phyloP scores from a whole-genome alignment of 768 basidiomycete species.

The Rhizopogon roseolus region DNA sequence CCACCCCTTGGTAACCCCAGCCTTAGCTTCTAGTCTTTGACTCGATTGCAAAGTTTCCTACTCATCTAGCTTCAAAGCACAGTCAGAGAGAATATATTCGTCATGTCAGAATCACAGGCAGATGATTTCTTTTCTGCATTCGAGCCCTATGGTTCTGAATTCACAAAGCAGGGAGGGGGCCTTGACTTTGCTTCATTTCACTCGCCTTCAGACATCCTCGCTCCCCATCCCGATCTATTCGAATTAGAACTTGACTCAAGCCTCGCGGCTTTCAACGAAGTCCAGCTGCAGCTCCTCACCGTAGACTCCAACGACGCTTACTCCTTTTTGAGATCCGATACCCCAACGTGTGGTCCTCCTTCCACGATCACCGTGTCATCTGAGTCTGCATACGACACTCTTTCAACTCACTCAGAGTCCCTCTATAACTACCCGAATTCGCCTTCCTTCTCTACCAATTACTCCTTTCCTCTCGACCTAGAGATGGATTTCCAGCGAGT shows the following conservation, averaged over 20 bases:
- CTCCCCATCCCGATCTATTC: conserved; percentile 78
- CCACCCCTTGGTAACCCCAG: conserved; percentile 4
- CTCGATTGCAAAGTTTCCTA: conserved; percentile 1
- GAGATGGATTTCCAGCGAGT: conserved; percentile 71
- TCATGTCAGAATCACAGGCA: conserved; percentile 27
- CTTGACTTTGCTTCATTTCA: conserved; percentile 69
- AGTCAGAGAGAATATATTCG: conserved; percentile 8
- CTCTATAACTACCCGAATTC: conserved; percentile 62
- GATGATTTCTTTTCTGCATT: conserved; percentile 28
- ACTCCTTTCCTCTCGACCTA: conserved; percentile 59
- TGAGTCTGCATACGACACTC: conserved; percentile 69
- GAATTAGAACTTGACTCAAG: conserved; percentile 75
- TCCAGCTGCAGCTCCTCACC: conserved; percentile 56
- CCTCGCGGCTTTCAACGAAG: conserved; percentile 63
- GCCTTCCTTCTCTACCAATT: conserved; percentile 43
- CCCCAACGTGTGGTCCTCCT: conserved; percentile 63
- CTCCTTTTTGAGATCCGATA: conserved; percentile 57
- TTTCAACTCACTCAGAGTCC: conserved; percentile 65
- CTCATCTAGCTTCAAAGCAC: conserved; percentile 4
- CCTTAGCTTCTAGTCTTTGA: conserved; percentile 8
- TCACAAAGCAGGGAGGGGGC: conserved; percentile 37
- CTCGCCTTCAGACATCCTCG: conserved; percentile 64
- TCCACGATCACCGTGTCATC: conserved; percentile 78
- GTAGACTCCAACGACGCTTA: conserved; percentile 64
- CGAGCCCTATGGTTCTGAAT: conserved; percentile 32